These are phyloP conservation scores for Chloris gayana DNA, from an alignment of 176 grass and related monocot genomes.

Conservation along the genomic window DNA sequence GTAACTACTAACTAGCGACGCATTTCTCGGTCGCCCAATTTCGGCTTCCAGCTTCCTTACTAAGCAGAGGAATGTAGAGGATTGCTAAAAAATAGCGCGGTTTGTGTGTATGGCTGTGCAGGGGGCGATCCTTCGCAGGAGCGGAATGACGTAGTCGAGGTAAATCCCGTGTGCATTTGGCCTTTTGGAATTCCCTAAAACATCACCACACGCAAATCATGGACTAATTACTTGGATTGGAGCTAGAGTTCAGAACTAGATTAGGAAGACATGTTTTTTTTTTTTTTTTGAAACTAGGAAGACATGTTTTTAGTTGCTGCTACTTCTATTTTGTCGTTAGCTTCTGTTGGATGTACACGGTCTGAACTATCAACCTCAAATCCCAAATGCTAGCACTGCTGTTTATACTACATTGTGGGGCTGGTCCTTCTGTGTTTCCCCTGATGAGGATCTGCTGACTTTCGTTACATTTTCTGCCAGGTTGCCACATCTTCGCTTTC, in stretches of 20 bases:
- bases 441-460: background rate
- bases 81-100: background rate
- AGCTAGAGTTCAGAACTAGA: background rate
- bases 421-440: background rate
- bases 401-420: background rate
- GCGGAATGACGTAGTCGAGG: constrained; percentile 79
- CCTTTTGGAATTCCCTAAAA: background rate
- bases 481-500: constrained; percentile 80
- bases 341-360: background rate
- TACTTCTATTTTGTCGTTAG: background rate
- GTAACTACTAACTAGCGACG: constrained; percentile 57
- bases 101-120: constrained; percentile 36
- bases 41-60: background rate
- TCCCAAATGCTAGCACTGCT: background rate
- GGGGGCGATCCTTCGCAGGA: constrained; percentile 77
- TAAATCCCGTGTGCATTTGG: constrained; percentile 14
- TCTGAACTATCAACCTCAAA: constrained; percentile 13
- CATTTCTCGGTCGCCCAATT: background rate
- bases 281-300: too few species aligned
- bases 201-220: background rate
- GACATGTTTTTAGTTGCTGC: background rate
- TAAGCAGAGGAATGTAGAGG: background rate
- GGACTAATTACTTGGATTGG: background rate
- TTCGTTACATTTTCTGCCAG: constrained; percentile 35
- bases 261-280: too few species aligned